Conservation (phyloP, 441 rosid species). For the Kokia cookei region DNA sequence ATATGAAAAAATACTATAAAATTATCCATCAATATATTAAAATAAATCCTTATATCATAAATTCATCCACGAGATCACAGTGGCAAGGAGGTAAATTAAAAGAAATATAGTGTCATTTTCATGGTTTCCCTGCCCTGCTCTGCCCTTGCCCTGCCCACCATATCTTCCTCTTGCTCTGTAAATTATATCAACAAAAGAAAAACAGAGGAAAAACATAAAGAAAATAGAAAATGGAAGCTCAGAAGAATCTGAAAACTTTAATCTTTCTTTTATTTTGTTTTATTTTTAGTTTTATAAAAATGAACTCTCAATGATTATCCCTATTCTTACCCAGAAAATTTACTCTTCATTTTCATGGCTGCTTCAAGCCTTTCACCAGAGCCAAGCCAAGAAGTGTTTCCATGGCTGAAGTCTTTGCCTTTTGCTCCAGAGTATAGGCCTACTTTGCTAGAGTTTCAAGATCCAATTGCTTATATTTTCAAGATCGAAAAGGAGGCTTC, state of each 20-base stretch:
- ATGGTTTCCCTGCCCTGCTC: background rate
- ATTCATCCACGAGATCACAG: too few species aligned
- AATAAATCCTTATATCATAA: too few species aligned
- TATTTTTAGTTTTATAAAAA: constrained; percentile 6
- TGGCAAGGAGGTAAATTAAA: background rate
- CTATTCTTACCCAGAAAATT: background rate
- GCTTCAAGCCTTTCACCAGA: constrained; percentile 32
- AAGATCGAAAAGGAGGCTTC: constrained; percentile 98
- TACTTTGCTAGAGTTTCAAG: constrained; percentile 83
- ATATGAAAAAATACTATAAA: too few species aligned
- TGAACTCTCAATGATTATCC: constrained; percentile 24
- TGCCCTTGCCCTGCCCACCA: background rate
- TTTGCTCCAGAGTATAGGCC: constrained; percentile 90
- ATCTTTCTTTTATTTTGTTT: background rate
- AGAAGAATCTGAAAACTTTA: constrained; percentile 20
- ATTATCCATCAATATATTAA: too few species aligned
- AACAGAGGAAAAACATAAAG: background rate
- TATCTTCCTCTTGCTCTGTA: constrained; percentile 16
- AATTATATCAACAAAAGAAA: constrained; percentile 5
- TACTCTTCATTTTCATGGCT: constrained; percentile 29
- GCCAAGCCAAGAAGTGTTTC: constrained; percentile 55
- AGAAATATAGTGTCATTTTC: background rate
- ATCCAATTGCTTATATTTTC: constrained; percentile 97
- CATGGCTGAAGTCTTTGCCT: constrained; percentile 88
- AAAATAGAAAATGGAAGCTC: background rate